A percentile compares a stretch with the other conserved stretches of the same genome.
Evolutionary conservation across 371 early-diverging fungal species (phyloP).

Genomic region (Mortierella sp.): DNA sequence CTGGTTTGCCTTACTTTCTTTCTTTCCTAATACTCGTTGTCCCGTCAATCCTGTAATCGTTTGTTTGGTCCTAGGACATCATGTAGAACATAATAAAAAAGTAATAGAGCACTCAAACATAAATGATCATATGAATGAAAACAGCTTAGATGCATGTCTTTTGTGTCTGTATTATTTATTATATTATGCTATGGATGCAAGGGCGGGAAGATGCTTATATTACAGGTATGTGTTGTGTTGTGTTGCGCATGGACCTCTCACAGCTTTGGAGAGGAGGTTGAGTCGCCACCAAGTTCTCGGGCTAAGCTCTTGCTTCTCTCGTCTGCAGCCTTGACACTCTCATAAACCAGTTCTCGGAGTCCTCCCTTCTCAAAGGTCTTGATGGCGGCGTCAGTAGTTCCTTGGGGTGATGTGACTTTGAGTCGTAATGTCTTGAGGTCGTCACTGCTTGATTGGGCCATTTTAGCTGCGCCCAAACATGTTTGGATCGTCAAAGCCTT

Average conservation of each 20-base stretch:
- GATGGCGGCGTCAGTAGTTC: slow-evolving; percentile 94
- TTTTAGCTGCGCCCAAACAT: slow-evolving; percentile 92
- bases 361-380: slow-evolving; percentile 76
- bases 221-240: no score
- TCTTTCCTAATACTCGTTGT: no score
- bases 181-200: no score
- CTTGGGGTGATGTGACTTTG: slow-evolving; percentile 94
- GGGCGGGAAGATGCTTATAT: no score
- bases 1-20: no score
- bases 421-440: slow-evolving; percentile 82
- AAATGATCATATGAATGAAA: no score
- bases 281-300: slow-evolving; percentile 20
- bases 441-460: slow-evolving; percentile 80
- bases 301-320: slow-evolving; percentile 75
- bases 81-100: no score
- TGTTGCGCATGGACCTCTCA: background rate
- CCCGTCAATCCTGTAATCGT: no score
- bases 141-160: no score
- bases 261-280: background rate
- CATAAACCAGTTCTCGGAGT: slow-evolving; percentile 67
- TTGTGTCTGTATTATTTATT: no score
- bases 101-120: no score
- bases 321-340: slow-evolving; percentile 79
- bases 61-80: no score
- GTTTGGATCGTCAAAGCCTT: slow-evolving; percentile 88